Percentiles rank a stretch among this genome's conserved stretches.
Evolutionary conservation across 2,329 filamentous ascomycete genomes (phyloP).

Genomic region (Ustilaginoidea virens): DNA sequence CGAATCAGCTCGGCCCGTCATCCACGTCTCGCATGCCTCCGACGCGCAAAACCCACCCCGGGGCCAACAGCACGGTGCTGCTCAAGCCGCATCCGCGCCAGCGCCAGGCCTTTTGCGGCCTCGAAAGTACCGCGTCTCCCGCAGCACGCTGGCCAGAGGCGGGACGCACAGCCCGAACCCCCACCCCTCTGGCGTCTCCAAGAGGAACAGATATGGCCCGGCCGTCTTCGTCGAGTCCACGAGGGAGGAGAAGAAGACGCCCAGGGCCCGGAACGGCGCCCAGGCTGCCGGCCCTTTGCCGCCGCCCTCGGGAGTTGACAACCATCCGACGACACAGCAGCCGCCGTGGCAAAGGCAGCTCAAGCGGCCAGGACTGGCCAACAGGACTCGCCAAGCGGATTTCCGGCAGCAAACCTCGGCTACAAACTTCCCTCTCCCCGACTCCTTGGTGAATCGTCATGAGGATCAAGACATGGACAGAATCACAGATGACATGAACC

Average conservation of each 20-base stretch:
- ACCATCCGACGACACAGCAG: no score
- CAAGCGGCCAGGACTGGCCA: conserved; percentile 19
- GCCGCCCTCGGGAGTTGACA: no score
- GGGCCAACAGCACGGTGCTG: no score
- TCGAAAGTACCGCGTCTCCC: conserved; percentile 41
- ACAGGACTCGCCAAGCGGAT: conserved; percentile 7
- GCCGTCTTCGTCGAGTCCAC: conserved; percentile 41
- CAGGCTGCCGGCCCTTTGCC: no score
- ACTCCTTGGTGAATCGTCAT: conserved; percentile 18
- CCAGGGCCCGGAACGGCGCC: conserved; percentile 7
- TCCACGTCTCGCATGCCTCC: conserved; percentile 30
- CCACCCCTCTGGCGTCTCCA: conserved; percentile 17
- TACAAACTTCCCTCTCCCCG: conserved; percentile 15
- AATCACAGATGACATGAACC: conserved; percentile 39
- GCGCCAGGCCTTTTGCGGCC: conserved; percentile 16
- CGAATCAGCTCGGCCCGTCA: conserved; percentile 20
- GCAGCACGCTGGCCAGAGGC: conserved; percentile 23
- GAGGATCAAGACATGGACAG: conserved; percentile 31
- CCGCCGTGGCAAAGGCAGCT: no score
- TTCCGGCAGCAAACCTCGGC: conserved; percentile 9
- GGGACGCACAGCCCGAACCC: conserved; percentile 8
- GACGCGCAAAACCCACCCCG: no score
- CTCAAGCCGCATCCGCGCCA: no score
- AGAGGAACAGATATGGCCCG: conserved; percentile 25
- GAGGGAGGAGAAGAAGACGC: conserved; percentile 18